phyloP scores from a whole-genome alignment of 106 monocot genomes.

The Allium cepa region DNA sequence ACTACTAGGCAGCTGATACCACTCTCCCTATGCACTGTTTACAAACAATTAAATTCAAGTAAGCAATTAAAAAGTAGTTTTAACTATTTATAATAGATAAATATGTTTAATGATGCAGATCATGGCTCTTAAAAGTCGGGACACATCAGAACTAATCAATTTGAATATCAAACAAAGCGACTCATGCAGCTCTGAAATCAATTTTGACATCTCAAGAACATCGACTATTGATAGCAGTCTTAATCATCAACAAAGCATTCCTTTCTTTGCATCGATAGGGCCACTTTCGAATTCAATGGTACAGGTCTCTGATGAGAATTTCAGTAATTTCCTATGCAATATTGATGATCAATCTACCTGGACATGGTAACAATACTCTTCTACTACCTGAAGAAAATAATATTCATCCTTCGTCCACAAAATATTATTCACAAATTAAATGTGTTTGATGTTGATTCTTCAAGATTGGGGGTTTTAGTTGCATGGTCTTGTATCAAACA shows the following conservation, averaged over 20 bases:
- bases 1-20: too few species aligned
- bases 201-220: constrained; percentile 52
- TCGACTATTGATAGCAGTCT: constrained; percentile 21
- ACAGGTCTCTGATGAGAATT: constrained; percentile 42
- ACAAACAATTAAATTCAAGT: too few species aligned
- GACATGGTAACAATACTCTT: constrained; percentile 35
- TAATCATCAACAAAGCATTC: constrained; percentile 25
- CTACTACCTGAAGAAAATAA: too few species aligned
- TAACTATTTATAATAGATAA: too few species aligned
- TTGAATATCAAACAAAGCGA: constrained; percentile 87
- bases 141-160: constrained; percentile 63
- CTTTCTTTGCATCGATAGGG: constrained; percentile 45
- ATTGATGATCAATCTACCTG: constrained; percentile 79
- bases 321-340: constrained; percentile 64
- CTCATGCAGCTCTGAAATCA: constrained; percentile 75
- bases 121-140: constrained; percentile 63
- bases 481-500: too few species aligned
- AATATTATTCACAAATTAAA: too few species aligned
- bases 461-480: too few species aligned
- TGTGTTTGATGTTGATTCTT: too few species aligned
- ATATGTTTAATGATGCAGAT: constrained; percentile 34
- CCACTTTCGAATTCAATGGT: constrained; percentile 18
- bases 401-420: too few species aligned
- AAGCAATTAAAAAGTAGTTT: too few species aligned
- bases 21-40: too few species aligned